Base-by-base conservation (phyloP, 148 eudicot species). In the Cornus kousa region DNA sequence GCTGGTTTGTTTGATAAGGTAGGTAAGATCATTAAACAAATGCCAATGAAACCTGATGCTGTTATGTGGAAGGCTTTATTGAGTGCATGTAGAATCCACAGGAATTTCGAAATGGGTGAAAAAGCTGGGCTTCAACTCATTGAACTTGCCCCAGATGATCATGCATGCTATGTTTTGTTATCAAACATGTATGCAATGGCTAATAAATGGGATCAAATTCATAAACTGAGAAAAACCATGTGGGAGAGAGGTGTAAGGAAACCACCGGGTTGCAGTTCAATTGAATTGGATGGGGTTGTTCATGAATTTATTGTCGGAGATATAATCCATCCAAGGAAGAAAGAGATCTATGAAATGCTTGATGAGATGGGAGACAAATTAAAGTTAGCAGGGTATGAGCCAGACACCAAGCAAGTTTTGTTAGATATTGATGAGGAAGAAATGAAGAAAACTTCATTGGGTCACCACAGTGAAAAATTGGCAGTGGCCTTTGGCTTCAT, bases 401-500 rank as follows among this genome's bases (percentile, higher is more conserved):
- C 74, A 37, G 62, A 74, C 53, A 55, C 67, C 9, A 32, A 23
- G 37, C 74, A 80, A 43, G 82, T 68, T 31, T 10, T 74, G 68
- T 68, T 67, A 19, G 82, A 74, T 17, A 74, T 74, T 74, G 78
- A 80, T 9, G 68, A 80, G 39, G 68, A 80, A 68, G 68, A 74
- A 67, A 59, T 57, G 35, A 74, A 64, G 72, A 46, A 74, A 40
- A 57, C 43, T 40, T 74, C 82, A 13, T 24, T 80, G 74, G 72
- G 73, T 12, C 78, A 57, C 46, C 82, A 80, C 72, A 79, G 82
- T 74, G 82, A 79, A 48, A 79, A 74, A 70, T 32, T 80, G 67
- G 82, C 82, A 9, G 78, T 80, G 37, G 82, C 82, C 19, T 80
- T 67, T 13, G 82, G 78, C 11, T 19, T 80, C 50, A 74, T 80